Percentiles rank a stretch among this genome's conserved stretches.
These are phyloP conservation scores for Pythium volutum DNA, from an alignment of 352 stramenopile genomes.

Conservation along the genomic window DNA sequence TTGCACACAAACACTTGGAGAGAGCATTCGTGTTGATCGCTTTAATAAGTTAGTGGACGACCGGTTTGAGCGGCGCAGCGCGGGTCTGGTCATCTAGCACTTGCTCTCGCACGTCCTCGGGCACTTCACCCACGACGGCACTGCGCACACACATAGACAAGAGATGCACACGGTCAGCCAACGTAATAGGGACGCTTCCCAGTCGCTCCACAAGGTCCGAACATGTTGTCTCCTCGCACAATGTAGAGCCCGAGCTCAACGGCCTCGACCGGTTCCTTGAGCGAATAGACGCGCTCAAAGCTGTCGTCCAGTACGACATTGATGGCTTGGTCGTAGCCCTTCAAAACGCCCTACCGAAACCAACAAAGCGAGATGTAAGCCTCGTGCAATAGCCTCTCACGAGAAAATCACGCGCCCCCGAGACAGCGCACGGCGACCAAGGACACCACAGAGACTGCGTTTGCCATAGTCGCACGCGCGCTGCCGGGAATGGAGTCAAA, in stretches of 20 bases:
- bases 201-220: neutral
- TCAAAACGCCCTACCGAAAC: conserved; percentile 65
- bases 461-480: neutral
- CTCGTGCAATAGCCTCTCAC: neutral
- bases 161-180: neutral
- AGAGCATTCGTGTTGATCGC: neutral
- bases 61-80: conserved; percentile 86
- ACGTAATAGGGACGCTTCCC: too few relatives aligned
- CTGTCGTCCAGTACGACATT: conserved; percentile 93
- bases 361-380: neutral
- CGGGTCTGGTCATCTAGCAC: conserved; percentile 87
- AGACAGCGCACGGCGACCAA: neutral
- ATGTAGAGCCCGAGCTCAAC: conserved; percentile 92
- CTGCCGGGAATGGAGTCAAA: neutral
- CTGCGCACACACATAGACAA: conserved; percentile 16
- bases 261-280: conserved; percentile 86
- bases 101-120: conserved; percentile 86
- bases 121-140: conserved; percentile 82
- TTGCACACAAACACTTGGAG: neutral
- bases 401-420: neutral
- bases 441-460: too few relatives aligned
- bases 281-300: conserved; percentile 93
- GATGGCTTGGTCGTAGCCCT: conserved; percentile 92
- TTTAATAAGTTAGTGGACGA: conserved; percentile 83
- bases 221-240: conserved; percentile 94